Evolutionary conservation across 1,139 yeast genomes (phyloP).

Genomic region (Lodderomyces metapsilosis): DNA sequence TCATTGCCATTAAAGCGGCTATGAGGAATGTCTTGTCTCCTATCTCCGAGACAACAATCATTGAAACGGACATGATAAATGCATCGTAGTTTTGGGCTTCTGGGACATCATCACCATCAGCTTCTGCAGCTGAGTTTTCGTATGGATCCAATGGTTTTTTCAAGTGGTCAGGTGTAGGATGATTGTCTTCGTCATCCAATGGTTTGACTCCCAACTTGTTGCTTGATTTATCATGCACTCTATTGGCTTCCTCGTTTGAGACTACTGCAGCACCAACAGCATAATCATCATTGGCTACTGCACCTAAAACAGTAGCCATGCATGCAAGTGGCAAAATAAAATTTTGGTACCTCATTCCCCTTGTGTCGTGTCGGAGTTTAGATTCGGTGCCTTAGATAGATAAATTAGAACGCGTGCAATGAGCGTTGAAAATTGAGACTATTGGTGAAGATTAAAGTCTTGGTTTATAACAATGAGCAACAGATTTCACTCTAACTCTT

Average conservation of each 20-base stretch:
- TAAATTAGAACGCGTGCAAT: not conserved
- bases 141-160: slow-evolving; percentile 26
- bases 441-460: not conserved
- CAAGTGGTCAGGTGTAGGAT: slow-evolving; percentile 26
- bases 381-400: not conserved
- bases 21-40: slow-evolving; percentile 97
- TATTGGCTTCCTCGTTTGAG: not conserved
- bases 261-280: slow-evolving; percentile 6
- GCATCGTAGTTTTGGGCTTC: slow-evolving; percentile 41
- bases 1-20: slow-evolving; percentile 98
- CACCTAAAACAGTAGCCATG: slow-evolving; percentile 1
- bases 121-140: not conserved
- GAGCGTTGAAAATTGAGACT: not conserved
- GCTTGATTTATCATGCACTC: slow-evolving; percentile 12
- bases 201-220: slow-evolving; percentile 24
- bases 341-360: slow-evolving; percentile 2
- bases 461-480: not conserved
- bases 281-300: slow-evolving; percentile 1
- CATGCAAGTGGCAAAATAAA: not conserved
- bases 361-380: not conserved
- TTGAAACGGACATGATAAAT: slow-evolving; percentile 66
- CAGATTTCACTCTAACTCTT: not conserved
- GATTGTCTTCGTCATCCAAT: slow-evolving; percentile 29
- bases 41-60: slow-evolving; percentile 91
- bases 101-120: not conserved